Conservation (phyloP, 2,329 filamentous ascomycete genomes). For the Coniochaeta ligniaria region DNA sequence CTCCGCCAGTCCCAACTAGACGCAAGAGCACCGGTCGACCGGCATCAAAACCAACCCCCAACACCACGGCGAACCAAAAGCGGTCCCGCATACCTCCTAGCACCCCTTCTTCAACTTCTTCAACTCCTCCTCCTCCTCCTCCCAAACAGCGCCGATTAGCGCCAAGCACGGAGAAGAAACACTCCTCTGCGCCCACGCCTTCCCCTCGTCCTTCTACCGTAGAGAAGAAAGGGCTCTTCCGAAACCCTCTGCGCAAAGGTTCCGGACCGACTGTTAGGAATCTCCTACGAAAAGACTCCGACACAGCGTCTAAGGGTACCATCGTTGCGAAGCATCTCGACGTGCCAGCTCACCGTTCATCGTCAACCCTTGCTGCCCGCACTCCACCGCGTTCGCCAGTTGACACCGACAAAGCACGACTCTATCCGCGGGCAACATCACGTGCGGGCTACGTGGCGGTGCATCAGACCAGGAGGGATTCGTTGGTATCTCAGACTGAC, state of each 20-base stretch:
- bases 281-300: constrained; percentile 32
- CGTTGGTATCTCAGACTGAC: constrained; percentile 48
- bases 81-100: constrained; percentile 29
- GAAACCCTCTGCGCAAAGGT: constrained; percentile 41
- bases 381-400: constrained; percentile 7
- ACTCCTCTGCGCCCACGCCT: neutral
- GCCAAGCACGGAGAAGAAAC: constrained; percentile 20
- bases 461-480: constrained; percentile 43
- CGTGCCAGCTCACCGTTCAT: neutral
- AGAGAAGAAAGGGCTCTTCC: constrained; percentile 40
- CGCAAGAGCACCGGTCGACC: neutral
- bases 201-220: neutral
- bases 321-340: constrained; percentile 16
- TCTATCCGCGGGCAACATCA: constrained; percentile 31
- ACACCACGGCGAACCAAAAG: constrained; percentile 35
- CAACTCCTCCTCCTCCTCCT: constrained; percentile 4
- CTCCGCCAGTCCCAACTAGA: constrained; percentile 15
- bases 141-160: constrained; percentile 15
- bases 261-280: constrained; percentile 37
- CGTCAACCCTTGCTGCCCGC: constrained; percentile 7
- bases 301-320: constrained; percentile 18
- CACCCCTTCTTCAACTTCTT: constrained; percentile 7
- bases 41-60: neutral
- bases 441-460: constrained; percentile 42
- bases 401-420: constrained; percentile 6